Evolutionary conservation across 1,139 yeast species (phyloP).

Genomic region (Blastobotrys malaysiensis): DNA sequence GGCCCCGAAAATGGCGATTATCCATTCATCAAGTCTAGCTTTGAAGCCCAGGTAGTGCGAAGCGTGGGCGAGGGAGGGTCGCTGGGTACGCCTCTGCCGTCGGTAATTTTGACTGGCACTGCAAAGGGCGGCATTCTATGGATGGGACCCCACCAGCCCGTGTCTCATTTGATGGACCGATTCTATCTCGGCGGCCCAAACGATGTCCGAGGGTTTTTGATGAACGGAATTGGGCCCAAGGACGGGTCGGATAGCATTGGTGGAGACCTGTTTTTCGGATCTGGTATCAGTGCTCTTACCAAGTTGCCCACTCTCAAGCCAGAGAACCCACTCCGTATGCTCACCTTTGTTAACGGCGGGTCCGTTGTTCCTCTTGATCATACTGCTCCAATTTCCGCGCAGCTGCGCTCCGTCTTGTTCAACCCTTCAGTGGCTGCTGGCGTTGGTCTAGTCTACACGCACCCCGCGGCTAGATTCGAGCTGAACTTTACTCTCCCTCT

Average conservation of each 20-base stretch:
- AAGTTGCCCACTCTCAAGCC: conserved; percentile 50
- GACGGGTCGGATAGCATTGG: conserved; percentile 55
- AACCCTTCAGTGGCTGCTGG: conserved; percentile 33
- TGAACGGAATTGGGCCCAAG: conserved; percentile 85
- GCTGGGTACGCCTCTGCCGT: neutral
- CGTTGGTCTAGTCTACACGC: conserved; percentile 71
- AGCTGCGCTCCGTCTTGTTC: conserved; percentile 29
- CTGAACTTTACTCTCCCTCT: conserved; percentile 80
- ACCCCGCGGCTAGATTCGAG: conserved; percentile 89
- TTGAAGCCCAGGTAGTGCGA: conserved; percentile 23
- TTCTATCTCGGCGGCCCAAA: conserved; percentile 78
- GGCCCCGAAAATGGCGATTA: conserved; percentile 14
- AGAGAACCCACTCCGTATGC: conserved; percentile 63
- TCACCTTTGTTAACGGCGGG: conserved; percentile 71
- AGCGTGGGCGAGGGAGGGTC: neutral
- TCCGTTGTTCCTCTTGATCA: conserved; percentile 47
- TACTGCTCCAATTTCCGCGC: conserved; percentile 11
- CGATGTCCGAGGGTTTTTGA: conserved; percentile 68
- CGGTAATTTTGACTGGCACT: conserved; percentile 18
- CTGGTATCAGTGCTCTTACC: conserved; percentile 65
- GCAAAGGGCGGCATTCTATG: conserved; percentile 27
- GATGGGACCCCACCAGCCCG: conserved; percentile 12
- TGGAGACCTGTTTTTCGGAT: conserved; percentile 68
- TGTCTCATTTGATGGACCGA: conserved; percentile 39
- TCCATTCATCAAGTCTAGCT: conserved; percentile 32